These are phyloP conservation scores for Penicillium cataractarum DNA, from an alignment of 495 filamentous ascomycete species.

Conservation along the genomic window DNA sequence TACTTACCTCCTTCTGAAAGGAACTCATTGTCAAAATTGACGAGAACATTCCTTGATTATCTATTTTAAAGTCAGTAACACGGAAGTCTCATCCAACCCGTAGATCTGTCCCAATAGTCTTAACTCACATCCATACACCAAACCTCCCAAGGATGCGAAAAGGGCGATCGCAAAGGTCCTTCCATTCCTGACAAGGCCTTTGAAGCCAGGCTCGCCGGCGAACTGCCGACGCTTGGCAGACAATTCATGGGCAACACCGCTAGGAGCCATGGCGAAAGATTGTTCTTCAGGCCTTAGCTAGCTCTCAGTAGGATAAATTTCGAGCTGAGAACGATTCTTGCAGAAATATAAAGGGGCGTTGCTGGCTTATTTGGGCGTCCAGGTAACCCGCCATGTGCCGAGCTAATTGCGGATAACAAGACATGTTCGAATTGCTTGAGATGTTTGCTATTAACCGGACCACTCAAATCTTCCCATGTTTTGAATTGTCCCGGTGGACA, in stretches of 20 bases:
- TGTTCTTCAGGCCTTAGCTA: neutral
- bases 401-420: neutral
- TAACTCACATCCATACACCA: conserved; percentile 20
- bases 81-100: neutral
- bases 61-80: neutral
- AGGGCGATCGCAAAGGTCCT: conserved; percentile 17
- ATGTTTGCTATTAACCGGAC: conserved; percentile 6
- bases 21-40: conserved; percentile 12
- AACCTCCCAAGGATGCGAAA: conserved; percentile 24
- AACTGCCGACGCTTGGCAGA: conserved; percentile 15
- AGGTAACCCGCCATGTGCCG: neutral
- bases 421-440: neutral
- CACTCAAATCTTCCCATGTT: neutral
- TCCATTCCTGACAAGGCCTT: conserved; percentile 15
- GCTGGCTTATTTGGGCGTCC: neutral
- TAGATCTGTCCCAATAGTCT: neutral
- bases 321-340: neutral
- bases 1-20: conserved; percentile 3
- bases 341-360: neutral
- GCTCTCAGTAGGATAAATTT: neutral
- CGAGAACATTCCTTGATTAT: conserved; percentile 17
- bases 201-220: conserved; percentile 18
- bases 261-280: neutral
- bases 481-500: neutral
- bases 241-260: conserved; percentile 3